phyloP scores from a whole-genome alignment of 1,284 basidiomycete species.

The Malassezia caprae region DNA sequence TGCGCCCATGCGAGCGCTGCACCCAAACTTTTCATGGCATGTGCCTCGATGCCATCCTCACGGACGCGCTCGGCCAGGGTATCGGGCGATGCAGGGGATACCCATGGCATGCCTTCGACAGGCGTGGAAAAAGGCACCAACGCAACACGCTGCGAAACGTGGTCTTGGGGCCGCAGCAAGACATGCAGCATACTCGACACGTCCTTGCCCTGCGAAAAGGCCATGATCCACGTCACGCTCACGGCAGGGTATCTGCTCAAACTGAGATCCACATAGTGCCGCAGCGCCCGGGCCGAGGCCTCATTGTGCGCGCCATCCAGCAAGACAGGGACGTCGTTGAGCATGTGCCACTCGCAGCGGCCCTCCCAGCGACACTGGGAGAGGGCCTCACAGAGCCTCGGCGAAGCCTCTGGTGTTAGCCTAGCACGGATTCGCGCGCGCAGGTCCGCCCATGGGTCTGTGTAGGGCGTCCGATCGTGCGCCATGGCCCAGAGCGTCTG shows the following conservation, averaged over 20 bases:
- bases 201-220: slow-evolving; percentile 39
- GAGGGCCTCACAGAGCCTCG: slow-evolving; percentile 17
- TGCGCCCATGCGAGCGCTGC: slow-evolving; percentile 24
- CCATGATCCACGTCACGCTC: slow-evolving; percentile 33
- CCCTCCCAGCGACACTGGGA: slow-evolving; percentile 61
- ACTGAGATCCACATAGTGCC: slow-evolving; percentile 57
- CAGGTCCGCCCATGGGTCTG: slow-evolving; percentile 25
- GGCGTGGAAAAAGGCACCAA: slow-evolving; percentile 34
- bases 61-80: slow-evolving; percentile 1
- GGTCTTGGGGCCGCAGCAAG: slow-evolving; percentile 14
- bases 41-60: slow-evolving; percentile 11
- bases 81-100: slow-evolving; percentile 17
- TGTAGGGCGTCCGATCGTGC: slow-evolving; percentile 21
- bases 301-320: slow-evolving; percentile 92
- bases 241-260: neutral
- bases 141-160: slow-evolving; percentile 24
- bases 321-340: slow-evolving; percentile 49
- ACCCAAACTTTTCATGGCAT: slow-evolving; percentile 10
- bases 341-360: slow-evolving; percentile 64
- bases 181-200: slow-evolving; percentile 26
- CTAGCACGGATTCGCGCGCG: slow-evolving; percentile 33
- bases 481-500: slow-evolving; percentile 40
- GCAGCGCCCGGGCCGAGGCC: slow-evolving; percentile 65
- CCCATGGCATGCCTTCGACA: slow-evolving; percentile 47
- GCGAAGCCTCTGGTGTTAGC: slow-evolving; percentile 20